Percentiles rank a stretch among this genome's conserved stretches.
These are phyloP conservation scores for Eucommia ulmoides DNA, from an alignment of 257 asterid species.

Conservation along the genomic window DNA sequence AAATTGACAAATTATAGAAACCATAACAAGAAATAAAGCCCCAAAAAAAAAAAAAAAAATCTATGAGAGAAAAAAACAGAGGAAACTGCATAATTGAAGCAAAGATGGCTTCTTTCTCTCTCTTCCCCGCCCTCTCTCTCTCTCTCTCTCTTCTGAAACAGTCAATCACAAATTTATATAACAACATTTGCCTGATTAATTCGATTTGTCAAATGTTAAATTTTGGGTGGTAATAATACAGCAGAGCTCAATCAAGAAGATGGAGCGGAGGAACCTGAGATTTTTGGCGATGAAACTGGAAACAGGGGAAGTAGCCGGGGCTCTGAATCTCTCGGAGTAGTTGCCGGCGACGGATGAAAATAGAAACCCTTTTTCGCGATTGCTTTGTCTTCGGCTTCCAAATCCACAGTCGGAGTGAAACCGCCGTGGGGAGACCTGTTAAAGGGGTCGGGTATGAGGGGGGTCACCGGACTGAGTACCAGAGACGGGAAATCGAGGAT, in stretches of 20 bases:
- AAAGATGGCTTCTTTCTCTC: conserved; percentile 14
- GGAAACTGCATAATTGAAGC: conserved; percentile 3
- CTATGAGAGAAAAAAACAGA: background rate
- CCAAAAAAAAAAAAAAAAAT: too few relatives aligned
- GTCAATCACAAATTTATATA: conserved; percentile 15
- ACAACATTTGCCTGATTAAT: conserved; percentile 19
- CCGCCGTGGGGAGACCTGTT: conserved; percentile 24
- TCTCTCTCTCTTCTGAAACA: conserved; percentile 21
- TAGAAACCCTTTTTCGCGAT: conserved; percentile 62
- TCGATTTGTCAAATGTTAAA: conserved; percentile 36
- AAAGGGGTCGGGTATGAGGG: conserved; percentile 79
- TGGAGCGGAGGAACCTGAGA: conserved; percentile 36
- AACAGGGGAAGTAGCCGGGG: conserved; percentile 77
- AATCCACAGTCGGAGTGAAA: conserved; percentile 22
- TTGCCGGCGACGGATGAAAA: conserved; percentile 79
- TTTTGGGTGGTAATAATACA: conserved; percentile 29
- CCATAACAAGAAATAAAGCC: too few relatives aligned
- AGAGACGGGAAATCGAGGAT: conserved; percentile 79
- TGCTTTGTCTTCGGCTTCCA: conserved; percentile 69
- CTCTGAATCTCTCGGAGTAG: conserved; percentile 75
- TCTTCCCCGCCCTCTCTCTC: conserved; percentile 6
- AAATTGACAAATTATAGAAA: too few relatives aligned
- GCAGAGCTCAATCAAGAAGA: conserved; percentile 31
- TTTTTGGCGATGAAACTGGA: conserved; percentile 75
- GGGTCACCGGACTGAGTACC: conserved; percentile 88